Base-by-base conservation (phyloP, 1,284 basidiomycete genomes). In the Ganoderma lucidum region DNA sequence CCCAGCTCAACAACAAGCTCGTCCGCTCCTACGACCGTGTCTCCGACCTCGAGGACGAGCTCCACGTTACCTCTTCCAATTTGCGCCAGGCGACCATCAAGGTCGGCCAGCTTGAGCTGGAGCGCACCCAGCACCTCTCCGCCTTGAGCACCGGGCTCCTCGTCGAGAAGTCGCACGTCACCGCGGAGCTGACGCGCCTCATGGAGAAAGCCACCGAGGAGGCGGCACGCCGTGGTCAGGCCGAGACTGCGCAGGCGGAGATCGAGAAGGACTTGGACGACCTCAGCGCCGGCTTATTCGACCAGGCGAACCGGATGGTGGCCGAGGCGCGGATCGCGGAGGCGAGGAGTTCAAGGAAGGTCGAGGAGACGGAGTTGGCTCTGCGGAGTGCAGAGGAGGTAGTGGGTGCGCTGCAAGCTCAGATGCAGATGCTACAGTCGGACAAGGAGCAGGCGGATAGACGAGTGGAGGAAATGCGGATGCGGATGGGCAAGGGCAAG, bases 121-220 rank as follows among this genome's bases (percentile, higher is more conserved):
- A 94, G 76, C 86, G 93, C 17, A 88, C 90, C 2, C 89, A 92
- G 74, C 93, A 95, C 77, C 86, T 96, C 1, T 88, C 91, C 3
- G 92, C 93, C 10, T 83, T 96, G 67, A 92, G 94, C 78, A 94
- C 95, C 0, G 97, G 97, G 8, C 82, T 98, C 41, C 85, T 99
- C 56, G 97, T 99, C 32, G 97, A 99, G 81, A 92, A 96, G 79
- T 85, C 89, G 39, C 93, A 97, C 80, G 96, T 99, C 70, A 96
- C 94, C 23, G 81, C 90, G 9, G 98, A 99, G 82, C 92, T 99
- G 77, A 97, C 92, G 75, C 89, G 96, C 39, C 85, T 99, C 73
- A 99, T 99, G 90, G 95, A 97, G 75, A 93, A 92, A 64, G 92
- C 97, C 28, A 95, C 96, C 15, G 96, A 98, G 76, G 97, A 98